Base-by-base conservation (phyloP, 164 flowering plant species). In the Chloranthus sessilifolius region DNA sequence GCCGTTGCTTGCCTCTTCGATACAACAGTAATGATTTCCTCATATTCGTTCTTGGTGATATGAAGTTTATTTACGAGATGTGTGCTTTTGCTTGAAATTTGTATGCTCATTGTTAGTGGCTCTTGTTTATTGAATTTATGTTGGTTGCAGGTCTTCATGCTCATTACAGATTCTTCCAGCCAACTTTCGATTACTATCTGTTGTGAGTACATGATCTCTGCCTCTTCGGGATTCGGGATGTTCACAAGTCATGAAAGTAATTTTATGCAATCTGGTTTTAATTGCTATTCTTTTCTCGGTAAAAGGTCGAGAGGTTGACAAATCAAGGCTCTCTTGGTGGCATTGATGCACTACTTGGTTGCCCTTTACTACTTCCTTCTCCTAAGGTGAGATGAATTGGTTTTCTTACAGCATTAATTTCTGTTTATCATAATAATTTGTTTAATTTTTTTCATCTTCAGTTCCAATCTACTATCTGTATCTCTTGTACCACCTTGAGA, bases 301-400 rank as follows among this genome's bases (percentile, higher is more conserved):
- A 33, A 37, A 55, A 88, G 96, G 63, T 81, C 42, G 96, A 85
- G 72, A 81, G 82, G 73, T 56, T 78, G 68, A 66, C 82, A 52
- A 85, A 83, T 72, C 79, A 80, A 51, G 96, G 95, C 38, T 85
- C 96, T 58, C 96, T 88, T 59, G 89, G 78, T 50, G 96, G 89
- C 59, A 83, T 88, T 60, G 89, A 85, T 79, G 96, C 96, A 25
- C 61, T 85, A 56, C 91, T 88, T 61, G 96, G 96, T 50, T 85
- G 95, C 61, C 95, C 95, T 47, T 55, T 88, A 50, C 70, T 74
- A 53, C 87, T 88, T 69, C 96, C 96, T 51, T 79, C 82, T 22
- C 67, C 80, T 15, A 85, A 81, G 87, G 96, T 81, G 38, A 58
- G 53, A 39, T 35, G 12, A 8, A 25, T 17, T 43, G 9, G 19